A percentile compares a stretch with the other conserved stretches of the same genome.
Conservation (phyloP, 1,139 yeast species). For the Candida frijolesensis region DNA sequence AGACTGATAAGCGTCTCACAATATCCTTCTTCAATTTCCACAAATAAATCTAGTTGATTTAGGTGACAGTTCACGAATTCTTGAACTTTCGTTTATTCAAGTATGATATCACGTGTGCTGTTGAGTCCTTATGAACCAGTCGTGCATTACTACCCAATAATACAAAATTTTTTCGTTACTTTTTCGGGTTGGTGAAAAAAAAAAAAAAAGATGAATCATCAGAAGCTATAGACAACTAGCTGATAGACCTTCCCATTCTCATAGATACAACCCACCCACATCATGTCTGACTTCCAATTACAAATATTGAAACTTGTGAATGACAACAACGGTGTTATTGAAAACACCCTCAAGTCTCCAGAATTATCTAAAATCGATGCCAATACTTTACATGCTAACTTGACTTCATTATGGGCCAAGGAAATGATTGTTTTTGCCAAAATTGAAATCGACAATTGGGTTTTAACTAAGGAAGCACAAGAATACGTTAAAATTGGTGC, state of each 20-base stretch:
- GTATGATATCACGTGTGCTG: not conserved
- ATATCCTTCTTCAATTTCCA: too few relatives aligned
- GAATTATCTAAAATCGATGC: constrained; percentile 41
- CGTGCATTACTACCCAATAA: not conserved
- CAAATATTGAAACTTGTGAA: constrained; percentile 64
- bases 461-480: constrained; percentile 78
- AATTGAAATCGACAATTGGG: constrained; percentile 76
- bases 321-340: constrained; percentile 54
- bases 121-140: not conserved
- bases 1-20: too few relatives aligned
- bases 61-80: too few relatives aligned
- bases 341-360: constrained; percentile 64
- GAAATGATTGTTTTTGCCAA: constrained; percentile 76
- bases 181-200: constrained; percentile 1
- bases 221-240: not conserved
- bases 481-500: constrained; percentile 72
- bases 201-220: constrained; percentile 1
- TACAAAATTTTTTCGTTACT: not conserved
- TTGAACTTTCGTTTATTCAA: not conserved
- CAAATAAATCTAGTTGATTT: too few relatives aligned
- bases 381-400: constrained; percentile 61
- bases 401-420: constrained; percentile 84
- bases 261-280: not conserved
- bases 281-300: constrained; percentile 60
- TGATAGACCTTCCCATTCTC: not conserved